phyloP scores from a whole-genome alignment of 2,329 filamentous ascomycete genomes.

The Claviceps lovelessii region DNA sequence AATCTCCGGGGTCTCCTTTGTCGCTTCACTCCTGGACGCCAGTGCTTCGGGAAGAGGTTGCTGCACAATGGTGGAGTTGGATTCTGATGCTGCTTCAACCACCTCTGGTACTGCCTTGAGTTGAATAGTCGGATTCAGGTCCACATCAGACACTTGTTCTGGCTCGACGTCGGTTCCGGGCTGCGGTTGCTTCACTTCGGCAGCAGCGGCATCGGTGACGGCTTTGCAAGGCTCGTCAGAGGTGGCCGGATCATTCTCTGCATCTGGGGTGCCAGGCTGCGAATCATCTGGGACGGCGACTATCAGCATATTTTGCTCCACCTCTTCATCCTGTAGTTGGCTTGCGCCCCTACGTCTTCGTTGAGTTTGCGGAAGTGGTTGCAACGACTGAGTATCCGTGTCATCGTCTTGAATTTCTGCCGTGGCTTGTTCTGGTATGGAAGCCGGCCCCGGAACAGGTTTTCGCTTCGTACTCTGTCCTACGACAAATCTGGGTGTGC shows the following conservation, averaged over 20 bases:
- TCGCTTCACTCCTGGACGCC: not conserved
- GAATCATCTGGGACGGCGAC: conserved; percentile 52
- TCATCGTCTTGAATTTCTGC: conserved; percentile 14
- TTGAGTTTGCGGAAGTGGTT: conserved; percentile 35
- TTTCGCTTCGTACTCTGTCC: conserved; percentile 51
- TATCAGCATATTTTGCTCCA: conserved; percentile 43
- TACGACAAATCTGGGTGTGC: conserved; percentile 41
- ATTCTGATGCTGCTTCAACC: not conserved
- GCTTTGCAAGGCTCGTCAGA: conserved; percentile 8
- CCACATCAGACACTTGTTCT: not conserved
- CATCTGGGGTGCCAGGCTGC: conserved; percentile 37
- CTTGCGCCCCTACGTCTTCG: conserved; percentile 23
- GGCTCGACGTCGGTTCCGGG: conserved; percentile 5
- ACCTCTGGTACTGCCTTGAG: not conserved
- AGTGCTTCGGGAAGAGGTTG: not conserved
- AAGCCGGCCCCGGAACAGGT: conserved; percentile 39
- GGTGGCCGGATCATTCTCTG: conserved; percentile 20
- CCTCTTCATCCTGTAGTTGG: conserved; percentile 20
- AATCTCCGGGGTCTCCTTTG: not conserved
- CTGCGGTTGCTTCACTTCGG: not conserved
- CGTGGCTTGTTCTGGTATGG: conserved; percentile 12
- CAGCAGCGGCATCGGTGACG: not conserved
- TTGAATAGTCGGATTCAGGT: not conserved
- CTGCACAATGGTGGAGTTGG: not conserved
- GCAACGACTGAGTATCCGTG: conserved; percentile 10